Evolutionary conservation across 768 basidiomycete genomes (phyloP), one percentile per base, ranked within the genome.

Genomic region (Lactarius indigo): DNA sequence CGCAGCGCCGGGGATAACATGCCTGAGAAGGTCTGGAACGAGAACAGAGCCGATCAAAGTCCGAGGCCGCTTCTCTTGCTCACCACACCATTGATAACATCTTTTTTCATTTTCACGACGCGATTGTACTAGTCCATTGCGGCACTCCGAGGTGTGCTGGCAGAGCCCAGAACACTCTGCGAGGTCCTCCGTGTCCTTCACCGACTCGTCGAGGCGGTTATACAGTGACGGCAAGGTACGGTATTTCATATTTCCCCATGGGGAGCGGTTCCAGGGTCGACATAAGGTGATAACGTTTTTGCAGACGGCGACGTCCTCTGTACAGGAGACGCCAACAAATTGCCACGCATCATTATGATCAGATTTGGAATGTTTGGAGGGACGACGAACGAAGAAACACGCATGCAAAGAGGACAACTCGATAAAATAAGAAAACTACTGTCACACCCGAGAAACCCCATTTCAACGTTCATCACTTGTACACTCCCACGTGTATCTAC

Each of bases 401-500:
- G 23, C 5, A 50, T 23, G 12, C n/a, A 13, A 23, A 44, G 6
- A 23, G 23, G 47, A 23, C 47, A 50, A 15, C 23, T 28, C 26
- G 26, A 26, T 52, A 17, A 52, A 50, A 52, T 26, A 52, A 52
- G 50, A 52, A 52, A 52, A 15, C 2, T 2, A 12, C 44, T 8
- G n/a, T n/a, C n/a, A 47, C 44, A 10, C 44, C 26, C 23, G 8
- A 28, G 50, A 28, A 26, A 52, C 23, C 50, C 26, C 4, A 52
- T 15, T 15, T 37, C 59, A 39, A 15, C 37, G 5, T 15, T 39
- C 35, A 54, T 55, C 61, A 83, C 74, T 81, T 70, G 83, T 78
- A 68, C 74, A 73, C 76, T 83, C 82, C 84, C 82, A 83, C 61
- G 80, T 81, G 59, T 78, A 78, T 68, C 79, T 74, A 37, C 83